phyloP scores from a whole-genome alignment of 441 rosid species.

The Breynia disticha region DNA sequence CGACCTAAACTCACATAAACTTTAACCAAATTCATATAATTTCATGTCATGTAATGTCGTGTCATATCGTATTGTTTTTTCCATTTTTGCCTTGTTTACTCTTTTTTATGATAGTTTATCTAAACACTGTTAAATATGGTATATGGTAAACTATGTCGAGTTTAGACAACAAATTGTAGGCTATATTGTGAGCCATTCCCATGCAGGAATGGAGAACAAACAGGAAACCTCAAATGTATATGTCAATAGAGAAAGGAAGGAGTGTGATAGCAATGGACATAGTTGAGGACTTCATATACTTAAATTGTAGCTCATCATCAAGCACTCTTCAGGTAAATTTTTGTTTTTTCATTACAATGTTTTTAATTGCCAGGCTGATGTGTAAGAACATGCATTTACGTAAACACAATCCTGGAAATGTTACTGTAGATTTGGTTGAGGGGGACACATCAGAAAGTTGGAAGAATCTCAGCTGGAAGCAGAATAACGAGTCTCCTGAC shows the following conservation, averaged over 20 bases:
- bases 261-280: conserved; percentile 51
- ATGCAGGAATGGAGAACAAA: conserved; percentile 73
- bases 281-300: conserved; percentile 86
- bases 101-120: too few relatives aligned
- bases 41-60: too few relatives aligned
- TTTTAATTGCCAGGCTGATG: background rate
- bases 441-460: conserved; percentile 72
- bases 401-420: background rate
- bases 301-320: conserved; percentile 58
- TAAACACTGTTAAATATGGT: too few relatives aligned
- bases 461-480: conserved; percentile 86
- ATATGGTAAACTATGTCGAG: too few relatives aligned
- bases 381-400: background rate
- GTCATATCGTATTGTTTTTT: too few relatives aligned
- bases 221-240: conserved; percentile 46
- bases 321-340: conserved; percentile 60
- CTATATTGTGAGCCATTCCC: too few relatives aligned
- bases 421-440: conserved; percentile 66
- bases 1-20: too few relatives aligned
- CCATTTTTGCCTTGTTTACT: too few relatives aligned
- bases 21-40: too few relatives aligned
- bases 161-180: too few relatives aligned
- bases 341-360: background rate
- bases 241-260: conserved; percentile 41
- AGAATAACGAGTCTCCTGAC: conserved; percentile 77